A percentile compares a stretch with the other conserved stretches of the same genome.
These are phyloP conservation scores for Pseudogymnoascus sp. DNA, from an alignment of 2,329 filamentous ascomycete species.

Conservation along the genomic window DNA sequence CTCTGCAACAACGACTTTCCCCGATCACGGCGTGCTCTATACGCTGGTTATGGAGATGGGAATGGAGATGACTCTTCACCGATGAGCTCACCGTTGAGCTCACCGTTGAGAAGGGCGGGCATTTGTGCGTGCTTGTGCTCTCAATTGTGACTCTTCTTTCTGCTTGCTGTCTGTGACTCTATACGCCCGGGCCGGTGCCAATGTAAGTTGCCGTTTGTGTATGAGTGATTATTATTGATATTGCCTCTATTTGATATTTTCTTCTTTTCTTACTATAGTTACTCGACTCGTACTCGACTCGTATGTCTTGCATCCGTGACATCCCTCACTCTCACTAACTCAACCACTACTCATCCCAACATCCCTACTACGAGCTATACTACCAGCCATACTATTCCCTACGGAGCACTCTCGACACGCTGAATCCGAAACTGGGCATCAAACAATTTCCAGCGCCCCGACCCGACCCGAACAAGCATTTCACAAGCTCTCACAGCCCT, in stretches of 20 bases:
- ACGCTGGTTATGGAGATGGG: background rate
- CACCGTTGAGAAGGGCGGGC: background rate
- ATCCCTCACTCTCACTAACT: background rate
- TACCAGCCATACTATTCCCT: too few relatives aligned
- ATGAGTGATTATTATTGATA: background rate
- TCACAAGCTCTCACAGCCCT: background rate
- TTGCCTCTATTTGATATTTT: background rate
- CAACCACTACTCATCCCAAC: background rate
- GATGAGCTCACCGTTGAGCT: background rate
- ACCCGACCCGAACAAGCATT: constrained; percentile 1
- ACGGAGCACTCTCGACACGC: background rate
- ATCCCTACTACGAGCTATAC: too few relatives aligned
- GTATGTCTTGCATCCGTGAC: background rate
- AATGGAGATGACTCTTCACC: background rate
- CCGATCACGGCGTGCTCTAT: background rate
- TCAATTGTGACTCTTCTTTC: background rate
- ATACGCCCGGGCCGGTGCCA: background rate
- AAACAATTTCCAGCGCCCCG: constrained; percentile 1
- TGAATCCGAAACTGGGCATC: constrained; percentile 1
- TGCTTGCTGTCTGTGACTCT: background rate
- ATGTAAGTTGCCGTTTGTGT: background rate
- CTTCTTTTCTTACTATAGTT: background rate
- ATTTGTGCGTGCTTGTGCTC: background rate
- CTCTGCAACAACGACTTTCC: background rate
- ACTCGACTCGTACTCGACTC: background rate